Conservation (phyloP, 805 yeast genomes). For the Candida methanosorbosa region DNA sequence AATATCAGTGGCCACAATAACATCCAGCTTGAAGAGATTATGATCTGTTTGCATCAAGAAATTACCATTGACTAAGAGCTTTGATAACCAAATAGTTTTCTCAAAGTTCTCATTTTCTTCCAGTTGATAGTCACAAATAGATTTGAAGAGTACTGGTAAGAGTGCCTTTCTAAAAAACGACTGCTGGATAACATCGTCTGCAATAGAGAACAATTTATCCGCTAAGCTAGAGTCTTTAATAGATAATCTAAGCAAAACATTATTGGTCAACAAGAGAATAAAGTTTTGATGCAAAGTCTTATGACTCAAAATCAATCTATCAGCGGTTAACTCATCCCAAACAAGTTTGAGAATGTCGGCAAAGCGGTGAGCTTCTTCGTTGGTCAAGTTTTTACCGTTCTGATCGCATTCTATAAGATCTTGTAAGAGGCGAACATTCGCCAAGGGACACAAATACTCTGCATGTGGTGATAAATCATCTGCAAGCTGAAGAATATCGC, state of each 20-base stretch:
- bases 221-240: constrained; percentile 20
- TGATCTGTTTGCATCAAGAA: constrained; percentile 44
- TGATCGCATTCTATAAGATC: constrained; percentile 5
- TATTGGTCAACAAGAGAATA: constrained; percentile 41
- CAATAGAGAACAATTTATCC: constrained; percentile 24
- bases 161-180: constrained; percentile 60
- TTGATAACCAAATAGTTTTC: constrained; percentile 39
- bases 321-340: constrained; percentile 52
- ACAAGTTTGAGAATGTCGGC: constrained; percentile 30
- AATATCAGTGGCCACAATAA: constrained; percentile 37
- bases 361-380: constrained; percentile 11
- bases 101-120: constrained; percentile 26
- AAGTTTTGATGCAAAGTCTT: constrained; percentile 50
- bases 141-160: constrained; percentile 47
- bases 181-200: constrained; percentile 35
- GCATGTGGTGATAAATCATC: constrained; percentile 8
- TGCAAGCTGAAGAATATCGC: constrained; percentile 5
- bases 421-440: constrained; percentile 7
- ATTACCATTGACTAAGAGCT: constrained; percentile 36
- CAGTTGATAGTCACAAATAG: constrained; percentile 36
- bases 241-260: constrained; percentile 30
- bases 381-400: constrained; percentile 5
- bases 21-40: constrained; percentile 52
- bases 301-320: constrained; percentile 58
- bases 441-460: constrained; percentile 10